Evolutionary conservation across 139 green algal species (phyloP), one percentile per base, ranked within the genome.

Genomic region (Asterochloris sp.): DNA sequence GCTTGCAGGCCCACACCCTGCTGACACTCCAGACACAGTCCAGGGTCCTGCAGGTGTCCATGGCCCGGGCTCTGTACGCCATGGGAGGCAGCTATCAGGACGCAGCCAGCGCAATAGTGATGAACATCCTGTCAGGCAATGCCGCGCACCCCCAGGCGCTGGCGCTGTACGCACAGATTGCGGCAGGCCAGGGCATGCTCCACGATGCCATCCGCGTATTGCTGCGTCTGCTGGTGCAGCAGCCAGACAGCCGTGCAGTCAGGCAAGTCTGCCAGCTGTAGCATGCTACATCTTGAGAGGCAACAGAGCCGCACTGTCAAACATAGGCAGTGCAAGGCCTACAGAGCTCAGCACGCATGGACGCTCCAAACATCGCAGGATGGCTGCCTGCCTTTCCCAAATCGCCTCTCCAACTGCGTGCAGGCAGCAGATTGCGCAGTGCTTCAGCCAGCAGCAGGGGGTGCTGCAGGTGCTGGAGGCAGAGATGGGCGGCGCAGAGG

Each of bases 161-260:
- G 79, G 73, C 76, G 54, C 64, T 83, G 69, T 89, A 89, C 83
- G 85, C 80, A 29, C 69, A 74, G 21, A 87, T 89, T 19, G 83
- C 82, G 12, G 71, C 75, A 47, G 85, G 89, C 29, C 62, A 86
- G n/a, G 80, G 83, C 66, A 62, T 86, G 81, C 71, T 74, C n/a
- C 69, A 81, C 13, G 88, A 93, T 38, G 88, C 84, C 62, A 79
- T 89, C 13, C 78, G 73, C 0, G 88, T 93, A n/a, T 68, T 89
- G 2, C 76, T 93, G 15, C 82, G 89, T 26, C 86, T 94, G 26
- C 73, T 92, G 62, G 83, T 90, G 0, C 24, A 71, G 26, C 28
- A 61, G 23, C 87, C 83, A 12, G 28, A 80, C 62, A 38, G 92
- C 62, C 62, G 75, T 28, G 79, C 77, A 8, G 88, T 86, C 38